phyloP scores from a whole-genome alignment of 108 stramenopile species.

The Epipyxis sp. region DNA sequence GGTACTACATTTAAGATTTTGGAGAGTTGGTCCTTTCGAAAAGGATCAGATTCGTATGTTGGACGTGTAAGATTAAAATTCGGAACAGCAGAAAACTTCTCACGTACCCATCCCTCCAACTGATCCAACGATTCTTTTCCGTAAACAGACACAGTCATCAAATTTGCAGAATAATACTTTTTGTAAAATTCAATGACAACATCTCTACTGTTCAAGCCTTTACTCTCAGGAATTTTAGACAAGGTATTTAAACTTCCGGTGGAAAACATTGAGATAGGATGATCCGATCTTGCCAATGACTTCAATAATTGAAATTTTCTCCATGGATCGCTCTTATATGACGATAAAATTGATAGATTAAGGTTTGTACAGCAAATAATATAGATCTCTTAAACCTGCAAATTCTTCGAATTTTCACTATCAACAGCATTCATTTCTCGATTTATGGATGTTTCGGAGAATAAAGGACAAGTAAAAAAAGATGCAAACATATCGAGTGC shows the following conservation, averaged over 20 bases:
- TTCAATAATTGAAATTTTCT: slow-evolving; percentile 60
- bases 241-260: slow-evolving; percentile 91
- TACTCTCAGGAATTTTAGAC: slow-evolving; percentile 59
- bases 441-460: slow-evolving; percentile 70
- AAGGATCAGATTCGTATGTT: slow-evolving; percentile 28
- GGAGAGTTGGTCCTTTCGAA: background rate
- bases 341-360: no score
- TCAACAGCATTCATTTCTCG: slow-evolving; percentile 91
- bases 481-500: slow-evolving; percentile 88
- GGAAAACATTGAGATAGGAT: slow-evolving; percentile 79
- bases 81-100: slow-evolving; percentile 70
- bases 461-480: slow-evolving; percentile 83
- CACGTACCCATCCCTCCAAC: slow-evolving; percentile 67
- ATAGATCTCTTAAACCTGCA: slow-evolving; percentile 84
- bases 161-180: slow-evolving; percentile 80
- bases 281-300: slow-evolving; percentile 66
- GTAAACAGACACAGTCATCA: slow-evolving; percentile 82
- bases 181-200: slow-evolving; percentile 79
- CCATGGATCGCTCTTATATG: background rate
- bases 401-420: slow-evolving; percentile 86
- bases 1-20: slow-evolving; percentile 36
- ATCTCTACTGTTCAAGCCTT: slow-evolving; percentile 65
- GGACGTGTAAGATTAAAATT: slow-evolving; percentile 50
- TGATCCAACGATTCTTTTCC: slow-evolving; percentile 67
- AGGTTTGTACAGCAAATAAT: slow-evolving; percentile 77